These are phyloP conservation scores for Gamsiella multidivaricata DNA, from an alignment of 192 early-diverging fungal species.

Conservation along the genomic window DNA sequence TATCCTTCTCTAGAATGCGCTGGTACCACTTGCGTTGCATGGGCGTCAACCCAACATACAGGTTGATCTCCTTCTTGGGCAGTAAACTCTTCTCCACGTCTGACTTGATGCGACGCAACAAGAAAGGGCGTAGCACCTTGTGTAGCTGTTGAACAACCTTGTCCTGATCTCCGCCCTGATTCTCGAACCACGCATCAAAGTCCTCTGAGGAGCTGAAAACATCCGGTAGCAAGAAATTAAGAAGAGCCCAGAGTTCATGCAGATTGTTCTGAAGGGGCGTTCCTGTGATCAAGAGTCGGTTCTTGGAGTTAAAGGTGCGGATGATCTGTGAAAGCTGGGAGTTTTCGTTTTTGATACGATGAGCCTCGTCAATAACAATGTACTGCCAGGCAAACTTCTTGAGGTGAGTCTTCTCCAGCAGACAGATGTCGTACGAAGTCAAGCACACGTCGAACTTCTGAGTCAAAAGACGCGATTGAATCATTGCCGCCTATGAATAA, in stretches of 20 bases:
- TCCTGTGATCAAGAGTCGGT: slow-evolving; percentile 93
- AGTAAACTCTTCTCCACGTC: slow-evolving; percentile 97
- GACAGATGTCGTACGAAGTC: slow-evolving; percentile 97
- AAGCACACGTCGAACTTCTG: slow-evolving; percentile 91
- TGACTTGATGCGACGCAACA: slow-evolving; percentile 91
- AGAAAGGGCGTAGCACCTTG: slow-evolving; percentile 82
- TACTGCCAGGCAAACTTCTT: slow-evolving; percentile 92
- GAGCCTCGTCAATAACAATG: slow-evolving; percentile 96
- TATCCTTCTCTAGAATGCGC: slow-evolving; percentile 95
- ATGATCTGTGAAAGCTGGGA: slow-evolving; percentile 96
- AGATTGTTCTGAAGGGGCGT: slow-evolving; percentile 98
- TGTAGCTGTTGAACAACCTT: slow-evolving; percentile 69
- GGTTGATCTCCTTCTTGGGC: slow-evolving; percentile 93
- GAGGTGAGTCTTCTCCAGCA: slow-evolving; percentile 87
- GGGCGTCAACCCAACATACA: slow-evolving; percentile 92
- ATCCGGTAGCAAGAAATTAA: slow-evolving; percentile 98
- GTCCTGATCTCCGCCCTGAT: slow-evolving; percentile 79
- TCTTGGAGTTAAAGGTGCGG: slow-evolving; percentile 85
- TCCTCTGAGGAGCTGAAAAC: slow-evolving; percentile 94
- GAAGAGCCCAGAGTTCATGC: slow-evolving; percentile 98
- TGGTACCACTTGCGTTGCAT: slow-evolving; percentile 99
- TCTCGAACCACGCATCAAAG: slow-evolving; percentile 95
- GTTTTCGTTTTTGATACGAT: slow-evolving; percentile 99
- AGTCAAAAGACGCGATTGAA: slow-evolving; percentile 64
- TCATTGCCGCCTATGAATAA: slow-evolving; percentile 59